These are phyloP conservation scores for Colletotrichum tropicale DNA, from an alignment of 2,329 filamentous ascomycete genomes.

Conservation along the genomic window DNA sequence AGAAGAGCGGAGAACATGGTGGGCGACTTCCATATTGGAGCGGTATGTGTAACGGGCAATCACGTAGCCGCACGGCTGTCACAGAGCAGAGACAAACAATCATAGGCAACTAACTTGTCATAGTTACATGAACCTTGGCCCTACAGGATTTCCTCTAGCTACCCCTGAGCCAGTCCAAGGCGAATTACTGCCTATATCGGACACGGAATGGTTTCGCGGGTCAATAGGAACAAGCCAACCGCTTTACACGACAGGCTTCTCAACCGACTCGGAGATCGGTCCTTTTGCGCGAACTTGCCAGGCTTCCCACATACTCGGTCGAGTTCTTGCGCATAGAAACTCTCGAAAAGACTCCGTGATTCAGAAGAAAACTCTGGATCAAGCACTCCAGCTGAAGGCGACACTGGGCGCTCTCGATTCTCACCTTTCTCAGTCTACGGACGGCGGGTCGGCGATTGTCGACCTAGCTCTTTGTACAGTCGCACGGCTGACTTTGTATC, in stretches of 20 bases:
- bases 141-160: conserved; percentile 25
- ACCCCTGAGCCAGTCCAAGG: conserved; percentile 29
- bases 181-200: conserved; percentile 30
- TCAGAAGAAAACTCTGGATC: not conserved
- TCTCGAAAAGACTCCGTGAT: not conserved
- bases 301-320: conserved; percentile 33
- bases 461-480: conserved; percentile 16
- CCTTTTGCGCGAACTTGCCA: conserved; percentile 35
- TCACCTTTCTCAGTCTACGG: not conserved
- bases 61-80: too few relatives aligned
- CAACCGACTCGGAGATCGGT: conserved; percentile 10
- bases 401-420: not conserved
- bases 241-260: conserved; percentile 21
- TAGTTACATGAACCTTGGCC: conserved; percentile 26
- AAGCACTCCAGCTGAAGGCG: conserved; percentile 19
- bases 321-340: conserved; percentile 27
- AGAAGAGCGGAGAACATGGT: conserved; percentile 36
- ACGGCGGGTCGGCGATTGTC: not conserved
- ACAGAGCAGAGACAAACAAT: not conserved
- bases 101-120: not conserved
- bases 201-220: conserved; percentile 29
- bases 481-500: conserved; percentile 20
- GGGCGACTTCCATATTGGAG: conserved; percentile 35
- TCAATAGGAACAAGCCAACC: conserved; percentile 29
- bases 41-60: too few relatives aligned